These are phyloP conservation scores for Quillaja saponaria DNA, from an alignment of 306 rosid genomes.

Conservation along the genomic window DNA sequence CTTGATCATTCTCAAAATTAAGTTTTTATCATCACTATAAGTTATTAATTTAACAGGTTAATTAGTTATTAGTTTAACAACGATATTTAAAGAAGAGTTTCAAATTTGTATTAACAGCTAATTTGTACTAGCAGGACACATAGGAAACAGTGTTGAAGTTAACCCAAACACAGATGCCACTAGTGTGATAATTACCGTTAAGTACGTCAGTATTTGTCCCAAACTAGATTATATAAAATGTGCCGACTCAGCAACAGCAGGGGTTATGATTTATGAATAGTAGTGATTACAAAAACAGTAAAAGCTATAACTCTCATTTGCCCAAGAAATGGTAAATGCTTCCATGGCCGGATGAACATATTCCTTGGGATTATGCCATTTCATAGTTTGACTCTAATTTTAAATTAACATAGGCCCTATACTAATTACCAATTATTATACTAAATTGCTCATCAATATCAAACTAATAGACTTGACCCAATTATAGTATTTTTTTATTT, in stretches of 20 bases:
- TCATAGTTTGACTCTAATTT: slow-evolving; percentile 37
- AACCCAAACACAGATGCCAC: too few species aligned
- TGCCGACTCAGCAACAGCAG: slow-evolving; percentile 38
- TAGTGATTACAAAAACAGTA: background rate
- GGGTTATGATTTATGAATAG: slow-evolving; percentile 3
- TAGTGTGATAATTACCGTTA: slow-evolving; percentile 8
- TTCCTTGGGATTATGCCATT: slow-evolving; percentile 26
- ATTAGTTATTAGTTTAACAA: too few species aligned
- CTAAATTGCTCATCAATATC: slow-evolving; percentile 24
- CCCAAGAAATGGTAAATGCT: slow-evolving; percentile 25
- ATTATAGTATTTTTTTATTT: slow-evolving; percentile 15
- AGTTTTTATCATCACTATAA: too few species aligned
- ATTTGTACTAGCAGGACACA: too few species aligned
- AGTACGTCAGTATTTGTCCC: slow-evolving; percentile 20
- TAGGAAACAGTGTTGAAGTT: too few species aligned
- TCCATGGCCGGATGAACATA: slow-evolving; percentile 28
- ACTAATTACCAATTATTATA: background rate
- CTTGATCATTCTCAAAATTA: too few species aligned
- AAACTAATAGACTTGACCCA: background rate
- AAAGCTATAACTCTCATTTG: background rate
- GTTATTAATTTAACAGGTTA: too few species aligned
- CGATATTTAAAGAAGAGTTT: too few species aligned
- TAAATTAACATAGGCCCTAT: background rate
- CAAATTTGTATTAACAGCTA: too few species aligned
- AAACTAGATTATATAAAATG: slow-evolving; percentile 6